Conservation (phyloP, 345 rosid genomes). For the Nephelium lappaceum region DNA sequence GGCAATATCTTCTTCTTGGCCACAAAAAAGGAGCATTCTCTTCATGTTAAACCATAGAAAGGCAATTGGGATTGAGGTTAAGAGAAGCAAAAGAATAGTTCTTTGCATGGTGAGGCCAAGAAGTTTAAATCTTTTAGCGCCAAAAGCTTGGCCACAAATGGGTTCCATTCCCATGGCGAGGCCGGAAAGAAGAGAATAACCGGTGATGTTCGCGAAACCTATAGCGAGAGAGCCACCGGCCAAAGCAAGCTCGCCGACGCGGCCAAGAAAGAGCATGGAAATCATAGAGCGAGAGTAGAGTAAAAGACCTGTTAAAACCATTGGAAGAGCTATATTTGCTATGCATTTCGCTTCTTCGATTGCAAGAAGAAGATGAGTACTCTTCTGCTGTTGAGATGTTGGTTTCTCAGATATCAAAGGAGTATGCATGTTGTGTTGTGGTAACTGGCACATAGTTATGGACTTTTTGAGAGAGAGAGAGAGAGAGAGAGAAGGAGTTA, state of each 20-base stretch:
- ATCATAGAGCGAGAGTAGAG: slow-evolving; percentile 82
- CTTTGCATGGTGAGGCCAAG: slow-evolving; percentile 76
- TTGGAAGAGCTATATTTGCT: slow-evolving; percentile 61
- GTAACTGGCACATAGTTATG: slow-evolving; percentile 21
- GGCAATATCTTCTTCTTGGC: slow-evolving; percentile 67
- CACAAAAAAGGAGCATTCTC: slow-evolving; percentile 56
- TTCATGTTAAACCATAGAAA: slow-evolving; percentile 77
- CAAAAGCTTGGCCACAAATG: slow-evolving; percentile 89
- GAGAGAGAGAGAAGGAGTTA: slow-evolving; percentile 14
- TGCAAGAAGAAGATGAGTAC: slow-evolving; percentile 32
- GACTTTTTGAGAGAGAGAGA: background rate
- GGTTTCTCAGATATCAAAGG: slow-evolving; percentile 45
- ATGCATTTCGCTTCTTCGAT: slow-evolving; percentile 58
- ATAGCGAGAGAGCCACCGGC: slow-evolving; percentile 87
- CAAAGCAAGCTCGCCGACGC: slow-evolving; percentile 68
- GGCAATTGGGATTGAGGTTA: slow-evolving; percentile 61
- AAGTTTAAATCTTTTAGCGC: slow-evolving; percentile 70
- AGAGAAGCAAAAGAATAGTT: slow-evolving; percentile 62
- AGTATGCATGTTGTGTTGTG: slow-evolving; percentile 34
- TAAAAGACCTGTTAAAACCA: slow-evolving; percentile 67
- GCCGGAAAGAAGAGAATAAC: slow-evolving; percentile 85
- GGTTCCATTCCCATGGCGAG: slow-evolving; percentile 94
- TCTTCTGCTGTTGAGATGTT: slow-evolving; percentile 34
- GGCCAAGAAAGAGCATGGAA: slow-evolving; percentile 91
- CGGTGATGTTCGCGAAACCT: slow-evolving; percentile 93